A percentile compares a stretch with the other conserved stretches of the same genome.
These are phyloP conservation scores for Chlorencoelia australis DNA, from an alignment of 2,329 filamentous ascomycete genomes.

Conservation along the genomic window DNA sequence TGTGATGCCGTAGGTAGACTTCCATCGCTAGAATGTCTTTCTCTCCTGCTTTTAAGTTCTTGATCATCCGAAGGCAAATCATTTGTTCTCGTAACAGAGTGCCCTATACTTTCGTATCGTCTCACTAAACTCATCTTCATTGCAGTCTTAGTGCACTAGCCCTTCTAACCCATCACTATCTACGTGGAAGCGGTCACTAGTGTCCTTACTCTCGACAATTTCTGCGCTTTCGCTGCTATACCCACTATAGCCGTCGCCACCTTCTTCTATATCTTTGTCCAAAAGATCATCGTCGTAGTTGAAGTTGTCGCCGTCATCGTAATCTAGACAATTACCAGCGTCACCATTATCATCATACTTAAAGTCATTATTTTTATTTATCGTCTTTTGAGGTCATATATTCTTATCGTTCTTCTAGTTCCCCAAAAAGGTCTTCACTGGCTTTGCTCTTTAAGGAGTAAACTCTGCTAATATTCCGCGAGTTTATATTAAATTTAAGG, in stretches of 20 bases:
- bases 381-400: not conserved
- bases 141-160: constrained; percentile 6
- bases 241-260: constrained; percentile 5
- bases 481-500: too few relatives aligned
- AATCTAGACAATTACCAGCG: not conserved
- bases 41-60: constrained; percentile 13
- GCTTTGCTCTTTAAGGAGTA: constrained; percentile 19
- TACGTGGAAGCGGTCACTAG: constrained; percentile 3
- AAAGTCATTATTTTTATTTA: constrained; percentile 1
- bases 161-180: constrained; percentile 7
- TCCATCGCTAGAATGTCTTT: constrained; percentile 18
- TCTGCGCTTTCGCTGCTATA: constrained; percentile 11
- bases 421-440: constrained; percentile 15
- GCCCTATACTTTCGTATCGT: constrained; percentile 11
- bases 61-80: constrained; percentile 17
- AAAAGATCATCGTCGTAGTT: constrained; percentile 2
- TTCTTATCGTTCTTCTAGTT: constrained; percentile 12
- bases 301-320: constrained; percentile 1
- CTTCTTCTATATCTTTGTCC: constrained; percentile 4
- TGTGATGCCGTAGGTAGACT: constrained; percentile 15
- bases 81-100: constrained; percentile 17
- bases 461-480: too few relatives aligned
- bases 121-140: constrained; percentile 9
- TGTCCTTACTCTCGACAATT: constrained; percentile 9
- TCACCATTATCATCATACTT: constrained; percentile 3